A percentile compares a stretch with the other conserved stretches of the same genome.
Evolutionary conservation across 192 early-diverging fungal species (phyloP).

Genomic region (Podila epigama): DNA sequence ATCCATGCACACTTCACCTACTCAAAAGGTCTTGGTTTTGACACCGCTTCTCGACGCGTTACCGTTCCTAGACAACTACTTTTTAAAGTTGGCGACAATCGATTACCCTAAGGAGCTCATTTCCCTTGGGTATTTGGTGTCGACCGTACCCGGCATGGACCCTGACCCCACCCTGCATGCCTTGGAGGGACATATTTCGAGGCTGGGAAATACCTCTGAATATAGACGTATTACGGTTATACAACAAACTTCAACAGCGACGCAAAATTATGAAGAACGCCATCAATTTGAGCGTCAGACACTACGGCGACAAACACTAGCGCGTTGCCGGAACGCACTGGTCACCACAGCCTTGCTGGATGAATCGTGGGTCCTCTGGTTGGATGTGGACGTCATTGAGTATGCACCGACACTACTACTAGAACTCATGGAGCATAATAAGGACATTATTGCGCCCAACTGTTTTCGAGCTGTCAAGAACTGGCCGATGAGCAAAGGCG

Average conservation of each 20-base stretch:
- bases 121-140: conserved; percentile 74
- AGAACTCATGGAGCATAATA: conserved; percentile 68
- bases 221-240: conserved; percentile 64
- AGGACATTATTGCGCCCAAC: conserved; percentile 74
- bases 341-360: conserved; percentile 63
- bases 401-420: conserved; percentile 66
- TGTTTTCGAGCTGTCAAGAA: conserved; percentile 53
- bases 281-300: conserved; percentile 67
- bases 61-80: conserved; percentile 64
- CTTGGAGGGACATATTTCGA: conserved; percentile 31
- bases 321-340: conserved; percentile 68
- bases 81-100: conserved; percentile 60
- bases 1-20: conserved; percentile 3
- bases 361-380: conserved; percentile 77
- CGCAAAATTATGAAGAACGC: conserved; percentile 58
- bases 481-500: conserved; percentile 57
- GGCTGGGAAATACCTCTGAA: not conserved
- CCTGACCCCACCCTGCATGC: conserved; percentile 63
- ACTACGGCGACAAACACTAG: conserved; percentile 65
- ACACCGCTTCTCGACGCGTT: conserved; percentile 73
- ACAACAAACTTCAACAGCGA: conserved; percentile 65
- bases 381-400: conserved; percentile 74
- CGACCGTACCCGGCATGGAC: conserved; percentile 50
- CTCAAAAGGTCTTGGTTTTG: conserved; percentile 62
- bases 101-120: conserved; percentile 68